A percentile compares a stretch with the other conserved stretches of the same genome.
Conservation (phyloP, 176 grass and related monocot genomes). For the Carex myosuroides region DNA sequence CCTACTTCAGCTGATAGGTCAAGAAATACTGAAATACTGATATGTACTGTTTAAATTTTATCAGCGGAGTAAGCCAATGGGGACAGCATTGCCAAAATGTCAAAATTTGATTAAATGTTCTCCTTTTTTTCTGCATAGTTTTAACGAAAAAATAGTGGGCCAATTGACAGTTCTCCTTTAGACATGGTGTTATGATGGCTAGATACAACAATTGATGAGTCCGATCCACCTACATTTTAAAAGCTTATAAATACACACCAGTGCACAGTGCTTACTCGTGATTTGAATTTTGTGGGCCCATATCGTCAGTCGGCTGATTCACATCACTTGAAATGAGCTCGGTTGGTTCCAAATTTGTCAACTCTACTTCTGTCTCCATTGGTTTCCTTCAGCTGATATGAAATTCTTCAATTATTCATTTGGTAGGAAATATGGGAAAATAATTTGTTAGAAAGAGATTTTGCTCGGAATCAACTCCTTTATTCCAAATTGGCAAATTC, state of each 20-base stretch:
- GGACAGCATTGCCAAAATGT: neutral
- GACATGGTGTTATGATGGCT: neutral
- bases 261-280: constrained; percentile 30
- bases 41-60: neutral
- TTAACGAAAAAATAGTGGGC: neutral
- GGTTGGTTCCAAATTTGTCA: neutral
- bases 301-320: constrained; percentile 35
- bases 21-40: neutral
- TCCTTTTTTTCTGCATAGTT: neutral
- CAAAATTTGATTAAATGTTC: neutral
- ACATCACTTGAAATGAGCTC: neutral
- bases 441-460: neutral
- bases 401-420: neutral
- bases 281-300: constrained; percentile 27
- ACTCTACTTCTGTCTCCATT: constrained; percentile 31
- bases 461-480: neutral
- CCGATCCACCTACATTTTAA: neutral
- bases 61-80: neutral
- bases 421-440: neutral
- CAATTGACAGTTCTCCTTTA: neutral
- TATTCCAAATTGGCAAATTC: neutral
- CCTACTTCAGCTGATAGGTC: neutral
- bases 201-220: neutral
- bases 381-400: neutral
- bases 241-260: neutral